Evolutionary conservation across 352 stramenopile species (phyloP).

Genomic region (Salisapilia sapeloensis): DNA sequence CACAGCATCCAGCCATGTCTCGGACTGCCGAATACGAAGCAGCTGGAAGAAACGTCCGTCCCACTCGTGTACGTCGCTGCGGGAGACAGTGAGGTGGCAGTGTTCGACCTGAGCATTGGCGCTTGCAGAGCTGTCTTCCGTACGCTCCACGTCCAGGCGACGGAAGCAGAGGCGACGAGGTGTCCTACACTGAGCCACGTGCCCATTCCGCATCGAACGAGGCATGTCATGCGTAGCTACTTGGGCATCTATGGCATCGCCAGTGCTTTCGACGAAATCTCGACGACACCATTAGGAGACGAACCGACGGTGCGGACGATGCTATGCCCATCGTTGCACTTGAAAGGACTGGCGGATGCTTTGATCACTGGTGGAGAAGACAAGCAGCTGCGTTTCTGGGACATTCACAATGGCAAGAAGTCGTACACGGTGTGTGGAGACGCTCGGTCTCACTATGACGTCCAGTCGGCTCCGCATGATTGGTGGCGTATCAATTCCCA

Average conservation of each 20-base stretch:
- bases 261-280: constrained; percentile 71
- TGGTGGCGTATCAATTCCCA: constrained; percentile 69
- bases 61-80: constrained; percentile 90
- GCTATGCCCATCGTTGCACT: constrained; percentile 75
- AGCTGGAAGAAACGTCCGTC: constrained; percentile 51
- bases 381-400: constrained; percentile 93
- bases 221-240: constrained; percentile 55
- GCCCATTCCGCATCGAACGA: constrained; percentile 52
- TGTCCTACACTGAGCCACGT: constrained; percentile 63
- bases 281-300: constrained; percentile 45
- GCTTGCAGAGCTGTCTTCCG: constrained; percentile 86
- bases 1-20: constrained; percentile 78
- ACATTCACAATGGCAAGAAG: constrained; percentile 86
- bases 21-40: constrained; percentile 58
- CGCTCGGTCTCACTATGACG: constrained; percentile 79
- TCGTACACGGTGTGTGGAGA: constrained; percentile 88
- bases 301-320: constrained; percentile 77
- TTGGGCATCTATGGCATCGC: constrained; percentile 67
- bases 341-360: constrained; percentile 60
- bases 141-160: constrained; percentile 59
- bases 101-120: constrained; percentile 79
- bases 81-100: constrained; percentile 84
- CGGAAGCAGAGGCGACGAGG: constrained; percentile 54
- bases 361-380: constrained; percentile 92
- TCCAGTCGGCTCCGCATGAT: constrained; percentile 46